A percentile compares a stretch with the other conserved stretches of the same genome.
These are phyloP conservation scores for Aspergillus cristatus DNA, from an alignment of 495 filamentous ascomycete genomes.

Conservation along the genomic window DNA sequence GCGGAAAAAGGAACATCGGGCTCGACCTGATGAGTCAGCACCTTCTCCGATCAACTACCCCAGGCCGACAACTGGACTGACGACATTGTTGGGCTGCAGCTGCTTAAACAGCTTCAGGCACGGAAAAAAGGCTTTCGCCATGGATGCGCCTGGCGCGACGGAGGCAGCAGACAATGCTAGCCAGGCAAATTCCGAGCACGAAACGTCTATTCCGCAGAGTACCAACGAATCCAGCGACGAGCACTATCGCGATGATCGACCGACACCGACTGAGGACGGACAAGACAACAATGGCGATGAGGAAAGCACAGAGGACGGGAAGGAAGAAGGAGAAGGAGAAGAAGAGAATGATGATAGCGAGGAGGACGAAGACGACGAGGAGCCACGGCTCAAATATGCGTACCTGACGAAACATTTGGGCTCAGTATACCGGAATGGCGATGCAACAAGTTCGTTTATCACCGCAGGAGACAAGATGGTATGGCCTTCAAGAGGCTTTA, in stretches of 20 bases:
- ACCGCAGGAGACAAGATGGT: constrained; percentile 97
- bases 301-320: constrained; percentile 15
- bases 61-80: constrained; percentile 9
- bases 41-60: neutral
- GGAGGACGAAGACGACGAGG: constrained; percentile 88
- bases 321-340: constrained; percentile 27
- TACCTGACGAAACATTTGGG: constrained; percentile 71
- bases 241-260: constrained; percentile 10
- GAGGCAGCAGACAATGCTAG: constrained; percentile 18
- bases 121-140: constrained; percentile 27
- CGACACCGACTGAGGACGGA: constrained; percentile 5
- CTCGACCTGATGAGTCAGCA: too few relatives aligned
- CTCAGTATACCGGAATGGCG: constrained; percentile 82
- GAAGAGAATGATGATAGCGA: constrained; percentile 56
- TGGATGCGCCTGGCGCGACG: constrained; percentile 38
- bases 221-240: constrained; percentile 5
- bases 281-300: constrained; percentile 18
- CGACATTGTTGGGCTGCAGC: constrained; percentile 8
- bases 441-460: constrained; percentile 83
- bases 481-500: constrained; percentile 12
- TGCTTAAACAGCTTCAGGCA: constrained; percentile 15
- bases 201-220: constrained; percentile 13
- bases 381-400: constrained; percentile 88
- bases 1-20: too few relatives aligned
- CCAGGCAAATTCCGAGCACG: constrained; percentile 11